Conservation (phyloP, 2,329 filamentous ascomycete genomes). For the Penicillium sp. region DNA sequence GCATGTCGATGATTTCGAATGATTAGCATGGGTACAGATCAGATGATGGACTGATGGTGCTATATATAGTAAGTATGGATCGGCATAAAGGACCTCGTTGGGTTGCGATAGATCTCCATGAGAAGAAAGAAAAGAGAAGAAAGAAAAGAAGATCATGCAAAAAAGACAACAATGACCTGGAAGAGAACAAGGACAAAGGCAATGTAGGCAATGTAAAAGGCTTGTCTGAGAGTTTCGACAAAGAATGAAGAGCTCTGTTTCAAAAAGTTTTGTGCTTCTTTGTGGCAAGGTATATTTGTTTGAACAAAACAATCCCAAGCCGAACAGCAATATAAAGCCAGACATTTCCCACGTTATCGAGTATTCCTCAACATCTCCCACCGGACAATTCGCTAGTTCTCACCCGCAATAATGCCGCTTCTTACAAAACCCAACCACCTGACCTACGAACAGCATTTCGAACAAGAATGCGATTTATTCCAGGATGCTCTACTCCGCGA, state of each 20-base stretch:
- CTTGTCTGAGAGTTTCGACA: neutral
- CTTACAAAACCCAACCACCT: neutral
- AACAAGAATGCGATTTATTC: neutral
- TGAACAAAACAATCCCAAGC: neutral
- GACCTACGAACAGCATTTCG: neutral
- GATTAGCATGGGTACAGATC: neutral
- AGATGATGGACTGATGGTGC: neutral
- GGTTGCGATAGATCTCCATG: neutral
- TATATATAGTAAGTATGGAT: neutral
- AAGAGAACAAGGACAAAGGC: too few relatives aligned
- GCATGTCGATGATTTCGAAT: neutral
- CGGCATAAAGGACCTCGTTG: neutral
- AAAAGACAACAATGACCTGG: neutral
- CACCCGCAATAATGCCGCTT: neutral
- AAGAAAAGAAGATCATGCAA: neutral
- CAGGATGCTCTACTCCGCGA: neutral
- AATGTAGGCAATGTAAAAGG: neutral
- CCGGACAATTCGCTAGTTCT: neutral
- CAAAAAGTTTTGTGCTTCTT: neutral
- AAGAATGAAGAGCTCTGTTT: neutral
- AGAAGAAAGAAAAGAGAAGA: neutral
- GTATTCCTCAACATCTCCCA: neutral
- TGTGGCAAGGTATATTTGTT: neutral
- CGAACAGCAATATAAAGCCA: neutral
- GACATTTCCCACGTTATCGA: neutral